Conservation (phyloP, 169 alveolate genomes). For the Plasmodium relictum region DNA sequence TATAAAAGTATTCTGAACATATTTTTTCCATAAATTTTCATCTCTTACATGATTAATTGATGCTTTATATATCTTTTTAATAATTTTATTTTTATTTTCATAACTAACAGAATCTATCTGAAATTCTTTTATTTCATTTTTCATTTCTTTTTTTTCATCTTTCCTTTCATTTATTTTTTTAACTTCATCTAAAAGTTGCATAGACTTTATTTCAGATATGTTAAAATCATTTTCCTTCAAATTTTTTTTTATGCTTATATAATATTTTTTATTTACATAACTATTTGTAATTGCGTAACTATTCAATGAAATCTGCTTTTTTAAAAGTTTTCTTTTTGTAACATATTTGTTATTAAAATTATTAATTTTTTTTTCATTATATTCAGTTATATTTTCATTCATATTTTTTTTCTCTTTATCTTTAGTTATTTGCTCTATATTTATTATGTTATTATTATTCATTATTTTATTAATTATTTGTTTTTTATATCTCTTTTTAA, state of each 20-base stretch:
- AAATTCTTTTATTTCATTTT: background rate
- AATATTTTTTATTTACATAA: constrained; percentile 58
- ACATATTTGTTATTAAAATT: background rate
- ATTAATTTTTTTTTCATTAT: background rate
- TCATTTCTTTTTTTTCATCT: background rate
- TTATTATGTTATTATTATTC: no score
- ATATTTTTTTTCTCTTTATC: background rate
- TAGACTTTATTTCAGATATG: constrained; percentile 35
- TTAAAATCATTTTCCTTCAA: constrained; percentile 6
- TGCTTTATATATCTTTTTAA: constrained; percentile 80
- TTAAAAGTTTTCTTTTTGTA: background rate
- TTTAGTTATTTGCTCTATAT: background rate
- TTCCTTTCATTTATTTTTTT: constrained; percentile 7
- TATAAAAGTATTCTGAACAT: constrained; percentile 79
- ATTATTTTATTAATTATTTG: no score
- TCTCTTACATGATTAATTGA: constrained; percentile 84
- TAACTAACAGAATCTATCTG: constrained; percentile 17
- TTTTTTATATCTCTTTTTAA: background rate
- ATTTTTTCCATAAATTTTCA: constrained; percentile 86
- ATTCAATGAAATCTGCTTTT: constrained; percentile 6
- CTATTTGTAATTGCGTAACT: constrained; percentile 30
- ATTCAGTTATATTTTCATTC: background rate
- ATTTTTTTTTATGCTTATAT: constrained; percentile 12
- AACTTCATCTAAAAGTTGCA: constrained; percentile 29
- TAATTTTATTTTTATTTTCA: constrained; percentile 76